Evolutionary conservation across 176 grass and related monocot species (phyloP), one percentile per base, ranked within the genome.

Genomic region (Triticum turgidum): DNA sequence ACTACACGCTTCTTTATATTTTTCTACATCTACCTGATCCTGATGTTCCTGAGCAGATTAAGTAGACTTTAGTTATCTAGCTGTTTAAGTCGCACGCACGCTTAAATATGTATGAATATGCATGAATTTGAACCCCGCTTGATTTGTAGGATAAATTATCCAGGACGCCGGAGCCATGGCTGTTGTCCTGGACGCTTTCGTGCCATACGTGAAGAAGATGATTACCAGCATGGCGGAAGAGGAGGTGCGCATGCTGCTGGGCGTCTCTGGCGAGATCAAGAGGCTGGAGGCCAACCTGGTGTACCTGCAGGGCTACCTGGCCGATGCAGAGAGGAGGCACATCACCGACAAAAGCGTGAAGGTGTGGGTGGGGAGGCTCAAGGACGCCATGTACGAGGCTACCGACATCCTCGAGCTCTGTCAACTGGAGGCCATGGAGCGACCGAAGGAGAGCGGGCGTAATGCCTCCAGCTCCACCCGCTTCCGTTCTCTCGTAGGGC

Each of bases 371-470:
- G 37, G 69, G 3, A 72, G 37, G 69, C 37, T 72, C 35, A 72
- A 24, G 69, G 69, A 72, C 21, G 69, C 69, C 9, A 41, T 72
- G 69, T 72, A 72, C 4, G 37, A 72, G 69, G 69, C 69, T 21
- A 72, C 69, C 21, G 69, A 72, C 21, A 72, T 72, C 69, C 69
- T 72, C n/a, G 69, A 72, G 69, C 69, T 72, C 9, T 72, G 20
- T 42, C 69, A 72, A 37, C 69, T 72, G 10, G 37, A 72, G 18
- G 69, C 69, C 20, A 42, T 42, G 69, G 69, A 42, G 37, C 69
- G 20, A 41, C 9, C 18, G 4, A 35, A 71, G 18, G 68, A 71
- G 67, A 18, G 18, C 34, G 21, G 39, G 39, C 39, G 39, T 41
- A 2, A 41, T 41, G 34, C 68, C 20, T 41, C 68, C 35, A 41